phyloP scores from a whole-genome alignment of 1,139 yeast species.

The Geotrichum reessii region DNA sequence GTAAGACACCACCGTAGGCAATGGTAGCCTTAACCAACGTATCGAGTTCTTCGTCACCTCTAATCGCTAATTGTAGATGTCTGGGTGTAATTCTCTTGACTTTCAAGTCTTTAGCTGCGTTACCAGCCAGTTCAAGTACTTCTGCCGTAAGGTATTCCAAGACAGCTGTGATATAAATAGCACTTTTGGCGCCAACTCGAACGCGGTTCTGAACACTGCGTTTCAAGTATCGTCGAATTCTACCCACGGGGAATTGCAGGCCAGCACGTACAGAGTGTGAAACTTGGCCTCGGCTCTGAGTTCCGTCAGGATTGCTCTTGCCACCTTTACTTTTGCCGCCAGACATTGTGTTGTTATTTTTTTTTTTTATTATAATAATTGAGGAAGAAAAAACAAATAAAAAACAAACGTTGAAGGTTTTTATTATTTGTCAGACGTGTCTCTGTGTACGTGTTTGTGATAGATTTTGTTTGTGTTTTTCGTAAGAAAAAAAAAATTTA shows the following conservation, averaged over 20 bases:
- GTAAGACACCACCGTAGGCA: conserved; percentile 99
- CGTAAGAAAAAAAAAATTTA: background rate
- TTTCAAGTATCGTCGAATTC: conserved; percentile 93
- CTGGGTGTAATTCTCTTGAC: conserved; percentile 99
- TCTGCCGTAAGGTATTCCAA: conserved; percentile 97
- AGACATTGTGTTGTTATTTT: conserved; percentile 49
- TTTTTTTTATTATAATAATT: background rate
- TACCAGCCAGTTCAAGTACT: conserved; percentile 97
- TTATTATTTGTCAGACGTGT: too few species aligned
- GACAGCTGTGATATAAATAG: conserved; percentile 94
- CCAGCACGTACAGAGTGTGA: conserved; percentile 98
- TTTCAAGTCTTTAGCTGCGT: conserved; percentile 96
- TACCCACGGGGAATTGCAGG: conserved; percentile 95
- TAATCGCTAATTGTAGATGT: conserved; percentile 94
- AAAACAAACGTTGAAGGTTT: background rate
- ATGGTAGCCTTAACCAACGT: conserved; percentile 93
- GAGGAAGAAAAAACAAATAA: conserved; percentile 10
- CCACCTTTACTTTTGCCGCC: conserved; percentile 90
- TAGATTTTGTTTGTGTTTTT: background rate
- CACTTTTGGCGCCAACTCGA: conserved; percentile 96
- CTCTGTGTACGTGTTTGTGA: background rate
- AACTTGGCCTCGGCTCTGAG: conserved; percentile 44
- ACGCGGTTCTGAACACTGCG: conserved; percentile 86
- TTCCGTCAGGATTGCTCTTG: conserved; percentile 57
- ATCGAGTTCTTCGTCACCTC: conserved; percentile 98